Evolutionary conservation across 805 yeast genomes (phyloP), one percentile per base, ranked within the genome.

Genomic region (Cyberlindnera veronae): DNA sequence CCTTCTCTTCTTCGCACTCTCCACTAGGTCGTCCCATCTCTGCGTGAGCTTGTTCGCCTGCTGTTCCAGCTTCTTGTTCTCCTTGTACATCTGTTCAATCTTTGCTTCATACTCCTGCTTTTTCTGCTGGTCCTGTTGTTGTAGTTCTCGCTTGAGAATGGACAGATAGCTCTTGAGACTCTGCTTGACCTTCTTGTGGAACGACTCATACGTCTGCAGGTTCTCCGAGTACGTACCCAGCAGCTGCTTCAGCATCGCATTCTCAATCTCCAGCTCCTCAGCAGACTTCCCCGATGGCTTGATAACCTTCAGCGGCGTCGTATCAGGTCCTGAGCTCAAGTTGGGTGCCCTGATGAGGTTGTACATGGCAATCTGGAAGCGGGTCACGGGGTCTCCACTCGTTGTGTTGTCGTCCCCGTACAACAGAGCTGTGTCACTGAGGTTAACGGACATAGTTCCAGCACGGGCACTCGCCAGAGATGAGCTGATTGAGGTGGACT

Each of bases 1-100:
- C 22, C 70, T 68, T 47, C 75, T 67, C 50, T 64, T 77, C 41
- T 78, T 67, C 2, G 87, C 87, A 48, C 78, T 76, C 53, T 80
- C 81, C 16, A 80, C 81, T 21, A 81, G 59, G 17, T 72, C 76
- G 50, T 81, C 78, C 88, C 88, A 82, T 27, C 85, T 60, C 43
- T 75, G 75, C 45, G 75, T 77, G 38, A 80, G 57, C 41, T 73
- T 71, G 3, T 66, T 64, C 5, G 68, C 70, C 49, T 81, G 79
- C 33, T 66, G 66, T 36, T 73, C 74, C 40, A 79, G 58, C 34
- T 72, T 71, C 33, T 59, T 63, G 45, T 68, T 71, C 33, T 70
- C 76, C 36, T 61, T 62, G 23, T 53, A 41, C 13, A 69, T 39
- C 9, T 53, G 47, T 17, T 68, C 72, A n/a, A 69, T 40, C 38